Conservation (phyloP, 768 basidiomycete genomes). For the Sporobolomyces roseus region DNA sequence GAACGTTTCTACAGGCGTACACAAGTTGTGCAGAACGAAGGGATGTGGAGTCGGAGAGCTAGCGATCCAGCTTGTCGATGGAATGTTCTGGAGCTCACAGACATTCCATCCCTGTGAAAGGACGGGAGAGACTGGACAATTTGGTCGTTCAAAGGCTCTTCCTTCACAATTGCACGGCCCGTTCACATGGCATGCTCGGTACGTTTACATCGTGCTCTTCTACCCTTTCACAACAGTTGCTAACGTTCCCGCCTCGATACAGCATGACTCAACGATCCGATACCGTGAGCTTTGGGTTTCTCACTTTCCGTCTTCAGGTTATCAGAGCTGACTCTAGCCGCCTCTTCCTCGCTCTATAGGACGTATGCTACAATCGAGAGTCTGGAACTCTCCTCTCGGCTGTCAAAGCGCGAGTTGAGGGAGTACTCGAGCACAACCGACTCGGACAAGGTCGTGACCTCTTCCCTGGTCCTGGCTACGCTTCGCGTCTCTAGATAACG, state of each 20-base stretch:
- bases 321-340: too few species aligned
- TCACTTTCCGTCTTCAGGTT: too few species aligned
- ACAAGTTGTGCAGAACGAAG: background rate
- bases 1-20: background rate
- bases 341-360: too few species aligned
- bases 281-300: background rate
- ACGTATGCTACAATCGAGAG: background rate
- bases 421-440: slow-evolving; percentile 1
- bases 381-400: slow-evolving; percentile 6
- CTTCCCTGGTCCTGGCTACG: slow-evolving; percentile 12
- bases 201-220: too few species aligned
- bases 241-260: background rate
- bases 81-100: background rate
- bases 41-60: slow-evolving; percentile 2
- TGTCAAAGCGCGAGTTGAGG: slow-evolving; percentile 4
- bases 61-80: slow-evolving; percentile 10
- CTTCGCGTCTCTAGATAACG: background rate
- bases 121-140: background rate
- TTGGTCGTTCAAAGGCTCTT: background rate
- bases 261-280: slow-evolving; percentile 10
- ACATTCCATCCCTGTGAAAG: background rate
- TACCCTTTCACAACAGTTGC: background rate
- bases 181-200: slow-evolving; percentile 16
- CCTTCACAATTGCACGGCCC: background rate
- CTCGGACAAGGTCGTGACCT: slow-evolving; percentile 10